Evolutionary conservation across 768 basidiomycete species (phyloP).

Genomic region (Lepiota subincarnata): DNA sequence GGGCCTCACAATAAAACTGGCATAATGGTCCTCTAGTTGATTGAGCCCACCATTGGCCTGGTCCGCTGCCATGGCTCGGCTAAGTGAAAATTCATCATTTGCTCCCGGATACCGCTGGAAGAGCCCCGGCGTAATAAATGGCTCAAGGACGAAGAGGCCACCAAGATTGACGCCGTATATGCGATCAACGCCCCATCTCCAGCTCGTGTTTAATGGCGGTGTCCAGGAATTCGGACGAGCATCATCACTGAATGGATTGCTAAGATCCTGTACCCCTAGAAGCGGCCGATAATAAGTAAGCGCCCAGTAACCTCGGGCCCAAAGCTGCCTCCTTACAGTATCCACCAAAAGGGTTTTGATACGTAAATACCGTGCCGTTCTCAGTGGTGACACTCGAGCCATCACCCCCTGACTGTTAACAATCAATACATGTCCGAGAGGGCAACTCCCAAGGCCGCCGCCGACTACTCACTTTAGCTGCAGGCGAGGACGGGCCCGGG

Average conservation of each 20-base stretch:
- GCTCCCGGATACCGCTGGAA: conserved; percentile 56
- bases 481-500: conserved; percentile 14
- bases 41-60: conserved; percentile 57
- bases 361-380: conserved; percentile 65
- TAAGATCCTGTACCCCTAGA: conserved; percentile 55
- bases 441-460: background rate
- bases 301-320: background rate
- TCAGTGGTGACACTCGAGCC: conserved; percentile 55
- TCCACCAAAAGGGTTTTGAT: conserved; percentile 69
- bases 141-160: conserved; percentile 74
- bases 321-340: conserved; percentile 38
- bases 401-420: conserved; percentile 45
- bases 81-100: conserved; percentile 68
- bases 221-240: conserved; percentile 72
- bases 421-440: background rate
- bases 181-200: conserved; percentile 60
- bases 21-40: conserved; percentile 73
- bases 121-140: conserved; percentile 65
- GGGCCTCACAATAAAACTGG: conserved; percentile 70
- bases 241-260: conserved; percentile 62
- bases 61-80: conserved; percentile 60
- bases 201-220: conserved; percentile 63
- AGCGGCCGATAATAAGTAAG: background rate
- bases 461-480: conserved; percentile 15
- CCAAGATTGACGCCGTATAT: conserved; percentile 66